phyloP scores from a whole-genome alignment of 257 asterid genomes.

The Eucommia ulmoides region DNA sequence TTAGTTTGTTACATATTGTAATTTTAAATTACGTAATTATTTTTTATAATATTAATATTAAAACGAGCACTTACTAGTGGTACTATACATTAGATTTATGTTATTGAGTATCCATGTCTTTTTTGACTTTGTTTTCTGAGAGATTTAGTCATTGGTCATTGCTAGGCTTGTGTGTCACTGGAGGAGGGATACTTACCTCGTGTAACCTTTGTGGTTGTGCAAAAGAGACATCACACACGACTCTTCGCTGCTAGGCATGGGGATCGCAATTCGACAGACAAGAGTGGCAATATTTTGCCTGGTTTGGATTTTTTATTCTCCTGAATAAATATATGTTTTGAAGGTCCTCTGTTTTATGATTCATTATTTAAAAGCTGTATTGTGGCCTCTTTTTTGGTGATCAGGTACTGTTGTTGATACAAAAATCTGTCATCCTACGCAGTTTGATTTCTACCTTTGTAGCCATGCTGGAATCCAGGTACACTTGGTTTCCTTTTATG shows the following conservation, averaged over 20 bases:
- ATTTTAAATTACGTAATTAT: no score
- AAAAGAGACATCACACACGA: slow-evolving; percentile 91
- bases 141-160: neutral
- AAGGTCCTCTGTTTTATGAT: no score
- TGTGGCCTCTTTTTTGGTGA: neutral
- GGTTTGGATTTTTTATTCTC: slow-evolving; percentile 32
- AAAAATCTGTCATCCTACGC: slow-evolving; percentile 61
- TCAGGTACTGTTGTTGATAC: slow-evolving; percentile 84
- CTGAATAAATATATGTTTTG: no score
- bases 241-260: slow-evolving; percentile 47
- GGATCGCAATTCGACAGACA: slow-evolving; percentile 36
- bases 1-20: no score
- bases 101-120: no score
- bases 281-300: slow-evolving; percentile 84
- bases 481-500: neutral
- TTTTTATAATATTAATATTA: no score
- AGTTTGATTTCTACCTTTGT: slow-evolving; percentile 68
- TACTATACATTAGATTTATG: no score
- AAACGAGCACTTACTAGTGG: no score
- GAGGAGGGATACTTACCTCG: slow-evolving; percentile 38
- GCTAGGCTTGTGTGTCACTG: slow-evolving; percentile 60
- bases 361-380: no score
- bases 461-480: slow-evolving; percentile 93
- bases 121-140: neutral
- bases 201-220: slow-evolving; percentile 77